These are phyloP conservation scores for Fusarium sp. DNA, from an alignment of 2,329 filamentous ascomycete species.

Conservation along the genomic window DNA sequence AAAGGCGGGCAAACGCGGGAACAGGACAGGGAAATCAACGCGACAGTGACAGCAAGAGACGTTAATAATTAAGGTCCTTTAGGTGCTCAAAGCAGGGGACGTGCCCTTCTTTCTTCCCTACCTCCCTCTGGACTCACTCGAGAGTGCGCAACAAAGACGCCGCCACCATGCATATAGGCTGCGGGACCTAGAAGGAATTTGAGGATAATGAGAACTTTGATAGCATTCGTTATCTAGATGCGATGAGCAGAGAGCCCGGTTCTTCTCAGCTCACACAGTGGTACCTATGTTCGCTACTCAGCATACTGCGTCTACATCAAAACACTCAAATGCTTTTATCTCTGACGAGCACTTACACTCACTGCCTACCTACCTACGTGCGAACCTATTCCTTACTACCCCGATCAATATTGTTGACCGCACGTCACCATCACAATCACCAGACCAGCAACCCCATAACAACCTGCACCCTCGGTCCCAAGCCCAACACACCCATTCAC, in stretches of 20 bases:
- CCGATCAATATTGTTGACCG: constrained; percentile 10
- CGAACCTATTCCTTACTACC: not conserved
- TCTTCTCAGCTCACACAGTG: not conserved
- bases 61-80: not conserved
- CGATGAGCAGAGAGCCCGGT: constrained; percentile 1
- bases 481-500: constrained; percentile 22
- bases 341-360: not conserved
- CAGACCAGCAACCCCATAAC: constrained; percentile 26
- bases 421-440: constrained; percentile 32
- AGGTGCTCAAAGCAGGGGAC: constrained; percentile 17
- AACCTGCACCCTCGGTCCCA: constrained; percentile 9
- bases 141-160: constrained; percentile 7
- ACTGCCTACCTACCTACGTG: not conserved
- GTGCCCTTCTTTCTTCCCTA: constrained; percentile 5
- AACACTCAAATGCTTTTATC: not conserved
- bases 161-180: constrained; percentile 16
- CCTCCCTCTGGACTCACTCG: not conserved
- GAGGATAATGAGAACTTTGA: not conserved
- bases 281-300: not conserved
- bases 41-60: not conserved
- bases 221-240: not conserved
- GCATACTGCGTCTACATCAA: not conserved
- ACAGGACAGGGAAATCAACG: not conserved
- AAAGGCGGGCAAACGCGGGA: constrained; percentile 31
- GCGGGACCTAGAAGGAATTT: not conserved